Base-by-base conservation (phyloP, 2,329 filamentous ascomycete species). In the Cytospora piceicola region DNA sequence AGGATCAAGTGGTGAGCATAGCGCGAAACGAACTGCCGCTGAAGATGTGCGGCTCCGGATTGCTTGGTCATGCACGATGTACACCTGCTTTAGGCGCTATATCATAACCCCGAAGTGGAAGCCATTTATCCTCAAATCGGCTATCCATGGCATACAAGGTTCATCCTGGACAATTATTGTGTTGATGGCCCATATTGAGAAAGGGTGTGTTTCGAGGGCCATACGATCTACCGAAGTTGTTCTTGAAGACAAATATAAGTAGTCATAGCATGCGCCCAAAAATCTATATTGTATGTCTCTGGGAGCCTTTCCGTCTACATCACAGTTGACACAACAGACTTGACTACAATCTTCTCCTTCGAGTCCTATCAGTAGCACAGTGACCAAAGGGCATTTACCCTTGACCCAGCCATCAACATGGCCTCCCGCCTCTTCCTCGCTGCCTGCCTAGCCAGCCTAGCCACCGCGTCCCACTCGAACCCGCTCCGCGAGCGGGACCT, bases 401-500 rank as follows among this genome's bases (percentile, higher is more conserved):
- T 15, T 27, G 9, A 46, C 32, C 39, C 39, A 49, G 34, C 46
- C 39, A 22, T 54, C 52, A 67, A 27, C 42, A 67, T 68, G 66
- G 22, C 61, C 24, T 22, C 27, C n/a, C 60, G 42, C 24, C 30
- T 66, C 9, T 32, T 68, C 34, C 56, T 63, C 30, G 52, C 57
- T 52, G 51, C 57, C 14, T 22, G 53, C n/a, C 52, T 68, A 34
- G 66, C 63, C 15, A 57, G 56, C 34, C 60, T 68, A 24, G 56
- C 59, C 4, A 51, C 32, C 22, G 66, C 66, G 5, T 54, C 51
- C 4, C 60, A 62, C 24, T 58, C 59, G 14, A 56, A 56, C 30
- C 63, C 66, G 3, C 59, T 60, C 22, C 39, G 49, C 29, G 67
- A 67, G 32, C 64, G 58, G 14, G 64, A 58, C 29, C 67, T 68